Conservation (phyloP, 768 basidiomycete species). For the Phanerochaete carnosa region DNA sequence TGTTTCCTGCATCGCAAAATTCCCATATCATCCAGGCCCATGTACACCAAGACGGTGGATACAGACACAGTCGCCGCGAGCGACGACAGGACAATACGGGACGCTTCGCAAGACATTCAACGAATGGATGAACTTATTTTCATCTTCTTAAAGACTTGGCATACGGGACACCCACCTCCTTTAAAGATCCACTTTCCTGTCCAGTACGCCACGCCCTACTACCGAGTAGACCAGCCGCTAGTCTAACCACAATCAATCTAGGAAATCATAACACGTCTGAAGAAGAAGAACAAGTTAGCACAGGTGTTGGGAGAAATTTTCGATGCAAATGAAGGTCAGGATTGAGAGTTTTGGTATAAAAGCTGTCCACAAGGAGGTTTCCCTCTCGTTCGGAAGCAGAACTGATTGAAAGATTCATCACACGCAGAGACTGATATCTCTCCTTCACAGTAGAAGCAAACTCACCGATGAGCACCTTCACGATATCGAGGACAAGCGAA, state of each 20-base stretch:
- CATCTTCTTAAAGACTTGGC: conserved; percentile 36
- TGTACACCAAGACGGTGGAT: conserved; percentile 48
- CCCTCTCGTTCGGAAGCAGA: conserved; percentile 82
- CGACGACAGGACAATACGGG: conserved; percentile 34
- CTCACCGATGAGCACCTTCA: conserved; percentile 12
- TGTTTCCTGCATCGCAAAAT: conserved; percentile 32
- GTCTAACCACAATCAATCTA: no score
- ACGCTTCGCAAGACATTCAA: conserved; percentile 45
- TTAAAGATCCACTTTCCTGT: not conserved
- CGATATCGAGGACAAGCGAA: not conserved
- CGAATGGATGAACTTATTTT: conserved; percentile 87
- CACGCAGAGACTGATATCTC: not conserved
- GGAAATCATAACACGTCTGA: no score
- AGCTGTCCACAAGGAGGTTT: conserved; percentile 74
- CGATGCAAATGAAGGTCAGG: conserved; percentile 38
- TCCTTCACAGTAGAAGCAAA: not conserved
- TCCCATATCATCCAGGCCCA: conserved; percentile 34
- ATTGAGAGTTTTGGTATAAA: conserved; percentile 51
- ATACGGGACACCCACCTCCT: not conserved
- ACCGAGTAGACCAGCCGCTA: not conserved
- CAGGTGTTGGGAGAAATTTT: not conserved
- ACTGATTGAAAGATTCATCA: conserved; percentile 56
- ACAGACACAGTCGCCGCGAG: conserved; percentile 32
- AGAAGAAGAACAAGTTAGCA: not conserved
- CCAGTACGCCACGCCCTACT: not conserved